These are phyloP conservation scores for Chalciporus piperatus DNA, from an alignment of 768 basidiomycete species.

Conservation along the genomic window DNA sequence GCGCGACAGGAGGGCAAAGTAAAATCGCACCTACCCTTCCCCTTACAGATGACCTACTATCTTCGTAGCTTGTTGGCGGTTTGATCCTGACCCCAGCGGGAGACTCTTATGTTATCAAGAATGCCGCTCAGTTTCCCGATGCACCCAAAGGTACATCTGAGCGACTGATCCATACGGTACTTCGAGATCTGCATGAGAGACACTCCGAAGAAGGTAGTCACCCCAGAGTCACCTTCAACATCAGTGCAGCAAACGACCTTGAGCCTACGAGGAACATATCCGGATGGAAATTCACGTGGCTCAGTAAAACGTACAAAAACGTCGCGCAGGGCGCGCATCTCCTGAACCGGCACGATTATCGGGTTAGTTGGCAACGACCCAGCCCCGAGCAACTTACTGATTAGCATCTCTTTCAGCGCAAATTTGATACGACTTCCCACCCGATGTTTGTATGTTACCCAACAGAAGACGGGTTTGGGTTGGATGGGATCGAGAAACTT, in stretches of 20 bases:
- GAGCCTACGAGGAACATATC: constrained; percentile 42
- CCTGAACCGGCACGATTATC: constrained; percentile 42
- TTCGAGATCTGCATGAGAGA: constrained; percentile 41
- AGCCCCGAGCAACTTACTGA: neutral
- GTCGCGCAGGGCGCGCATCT: constrained; percentile 40
- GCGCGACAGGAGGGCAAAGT: constrained; percentile 36
- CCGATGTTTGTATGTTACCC: constrained; percentile 54
- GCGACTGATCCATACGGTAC: constrained; percentile 45
- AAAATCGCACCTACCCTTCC: neutral
- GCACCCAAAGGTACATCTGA: constrained; percentile 57
- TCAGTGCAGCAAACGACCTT: constrained; percentile 43
- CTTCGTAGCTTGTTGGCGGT: constrained; percentile 40
- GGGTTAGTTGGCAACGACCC: constrained; percentile 30
- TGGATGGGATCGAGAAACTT: constrained; percentile 44
- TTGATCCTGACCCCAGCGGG: constrained; percentile 51
- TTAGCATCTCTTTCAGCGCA: constrained; percentile 29
- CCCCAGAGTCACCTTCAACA: constrained; percentile 45
- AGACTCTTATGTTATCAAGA: constrained; percentile 53
- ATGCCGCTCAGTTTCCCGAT: constrained; percentile 50
- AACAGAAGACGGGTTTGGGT: constrained; percentile 41
- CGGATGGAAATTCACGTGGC: constrained; percentile 45
- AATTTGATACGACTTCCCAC: constrained; percentile 42
- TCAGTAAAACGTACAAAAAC: constrained; percentile 42
- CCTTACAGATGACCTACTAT: neutral
- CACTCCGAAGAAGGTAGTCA: constrained; percentile 7